Conservation (phyloP, 1,284 basidiomycete genomes). For the Pulchroboletus neoregius region DNA sequence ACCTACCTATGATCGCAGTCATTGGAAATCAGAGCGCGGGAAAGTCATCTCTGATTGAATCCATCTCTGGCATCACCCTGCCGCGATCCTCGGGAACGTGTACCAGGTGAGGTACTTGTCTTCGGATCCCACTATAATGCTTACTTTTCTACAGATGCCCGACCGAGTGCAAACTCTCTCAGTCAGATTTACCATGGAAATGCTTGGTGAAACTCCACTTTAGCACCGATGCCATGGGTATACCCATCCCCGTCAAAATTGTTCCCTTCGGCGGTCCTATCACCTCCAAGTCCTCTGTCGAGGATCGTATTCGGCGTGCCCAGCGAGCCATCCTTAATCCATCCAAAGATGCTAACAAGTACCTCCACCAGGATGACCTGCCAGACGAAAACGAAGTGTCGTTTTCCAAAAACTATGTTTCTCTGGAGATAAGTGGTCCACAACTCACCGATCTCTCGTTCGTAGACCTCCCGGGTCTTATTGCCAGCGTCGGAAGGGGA, state of each 20-base stretch:
- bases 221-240: constrained; percentile 44
- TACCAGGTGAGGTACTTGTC: constrained; percentile 46
- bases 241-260: constrained; percentile 38
- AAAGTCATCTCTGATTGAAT: constrained; percentile 72
- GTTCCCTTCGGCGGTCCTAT: constrained; percentile 54
- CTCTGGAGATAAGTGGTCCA: constrained; percentile 61
- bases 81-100: constrained; percentile 64
- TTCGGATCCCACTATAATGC: neutral
- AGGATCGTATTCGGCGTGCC: constrained; percentile 63
- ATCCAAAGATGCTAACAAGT: constrained; percentile 30
- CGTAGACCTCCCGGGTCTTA: constrained; percentile 52
- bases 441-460: constrained; percentile 72
- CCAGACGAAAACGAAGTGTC: constrained; percentile 38
- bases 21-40: constrained; percentile 67
- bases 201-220: constrained; percentile 59
- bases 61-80: constrained; percentile 66
- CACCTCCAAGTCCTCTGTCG: constrained; percentile 48
- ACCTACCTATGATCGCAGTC: constrained; percentile 66
- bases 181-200: constrained; percentile 47
- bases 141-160: constrained; percentile 50
- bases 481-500: constrained; percentile 52
- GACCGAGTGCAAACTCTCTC: constrained; percentile 60
- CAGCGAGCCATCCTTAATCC: constrained; percentile 73
- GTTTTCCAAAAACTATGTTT: constrained; percentile 64
- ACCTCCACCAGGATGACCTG: constrained; percentile 40